Conservation (phyloP, 371 early-diverging fungal genomes). For the Rhizomucor pusillus region DNA sequence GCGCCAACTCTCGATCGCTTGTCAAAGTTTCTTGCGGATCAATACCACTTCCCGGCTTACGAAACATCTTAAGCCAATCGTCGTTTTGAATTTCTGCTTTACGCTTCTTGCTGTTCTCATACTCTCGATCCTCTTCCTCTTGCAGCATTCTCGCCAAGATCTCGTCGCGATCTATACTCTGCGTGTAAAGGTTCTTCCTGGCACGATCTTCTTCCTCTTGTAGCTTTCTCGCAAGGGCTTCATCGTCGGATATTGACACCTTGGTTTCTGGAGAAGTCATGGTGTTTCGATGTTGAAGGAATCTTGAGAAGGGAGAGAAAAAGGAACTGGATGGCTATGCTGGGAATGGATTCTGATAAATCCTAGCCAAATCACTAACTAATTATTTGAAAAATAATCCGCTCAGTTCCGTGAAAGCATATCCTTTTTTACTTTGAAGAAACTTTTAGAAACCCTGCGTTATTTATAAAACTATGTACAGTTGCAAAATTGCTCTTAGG, state of each 20-base stretch:
- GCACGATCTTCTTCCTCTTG: conserved; percentile 1
- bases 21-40: too few species aligned
- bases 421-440: background rate
- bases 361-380: too few species aligned
- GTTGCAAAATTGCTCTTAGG: conserved; percentile 5
- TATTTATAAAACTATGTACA: conserved; percentile 4
- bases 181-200: conserved; percentile 1
- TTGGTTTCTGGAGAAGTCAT: too few species aligned
- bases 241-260: background rate
- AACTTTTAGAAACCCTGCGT: background rate
- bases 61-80: too few species aligned
- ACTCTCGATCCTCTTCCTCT: background rate
- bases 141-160: background rate
- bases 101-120: too few species aligned
- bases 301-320: background rate
- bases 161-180: background rate
- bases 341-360: too few species aligned
- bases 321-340: conserved; percentile 1
- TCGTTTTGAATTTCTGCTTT: too few species aligned
- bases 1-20: conserved; percentile 16
- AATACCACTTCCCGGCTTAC: too few species aligned
- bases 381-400: too few species aligned
- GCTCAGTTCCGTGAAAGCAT: too few species aligned
- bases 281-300: background rate
- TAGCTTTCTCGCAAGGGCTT: background rate